Base-by-base conservation (phyloP, 1,284 basidiomycete species). In the Coniferiporia sulphurascens region DNA sequence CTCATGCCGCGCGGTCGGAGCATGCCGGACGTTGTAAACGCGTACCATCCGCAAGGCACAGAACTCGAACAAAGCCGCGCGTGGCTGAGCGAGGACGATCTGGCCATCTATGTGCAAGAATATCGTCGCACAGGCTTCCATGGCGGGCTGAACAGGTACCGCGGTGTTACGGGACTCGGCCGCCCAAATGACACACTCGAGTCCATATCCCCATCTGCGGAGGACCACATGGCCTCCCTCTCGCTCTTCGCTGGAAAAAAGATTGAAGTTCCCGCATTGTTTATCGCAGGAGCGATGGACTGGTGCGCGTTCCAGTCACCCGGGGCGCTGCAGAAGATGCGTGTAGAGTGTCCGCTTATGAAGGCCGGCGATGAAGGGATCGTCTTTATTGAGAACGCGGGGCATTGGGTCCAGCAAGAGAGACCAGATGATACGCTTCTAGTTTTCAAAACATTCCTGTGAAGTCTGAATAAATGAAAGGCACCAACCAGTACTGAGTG, bases 351-450 rank as follows among this genome's bases (percentile, higher is more conserved):
- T 59, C 62, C 58, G 52, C 50, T 55, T 17, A 70, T 72, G 71
- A 58, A 48, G 35, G 22, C 38, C 9, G 56, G 56, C 1, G 32
- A 36, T 19, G 48, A 56, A 1, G 75, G 80, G 43, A 74, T 84
- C 45, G 73, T 81, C n/a, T 63, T 85, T 48, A 70, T 86, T n/a
- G 72, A 79, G 2, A 77, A 77, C 1, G 83, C 82, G 0, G 84
- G 84, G 0, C 84, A 85, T 68, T 85, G 85, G 83, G 79, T 81
- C 19, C 83, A 84, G 68, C 82, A 82, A 63, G 82, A 83, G 65
- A 61, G 72, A 19, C 74, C 76, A 2, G 71, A 75, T 54, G 74
- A 72, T 46, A 4, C 46, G 21, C 32, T 58, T 53, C 19, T 13
- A 17, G 34, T 46, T 15, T 27, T 52, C 15, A 32, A 35, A 27